A percentile compares a stretch with the other conserved stretches of the same genome.
Evolutionary conservation across 768 basidiomycete species (phyloP).

Genomic region (Panaeolus cyanescens): DNA sequence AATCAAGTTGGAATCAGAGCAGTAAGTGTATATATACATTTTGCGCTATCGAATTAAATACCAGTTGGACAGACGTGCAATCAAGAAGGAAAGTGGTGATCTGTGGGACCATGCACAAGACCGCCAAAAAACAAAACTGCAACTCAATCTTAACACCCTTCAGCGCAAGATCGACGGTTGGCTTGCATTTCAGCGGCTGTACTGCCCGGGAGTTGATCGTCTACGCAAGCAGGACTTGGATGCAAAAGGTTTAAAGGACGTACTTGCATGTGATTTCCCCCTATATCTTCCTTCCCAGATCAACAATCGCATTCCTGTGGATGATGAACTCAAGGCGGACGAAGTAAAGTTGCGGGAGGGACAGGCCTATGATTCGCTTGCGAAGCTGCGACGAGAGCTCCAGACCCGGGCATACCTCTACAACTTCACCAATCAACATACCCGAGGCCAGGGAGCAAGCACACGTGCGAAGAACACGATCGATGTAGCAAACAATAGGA

Average conservation of each 20-base stretch:
- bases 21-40: conserved; percentile 13
- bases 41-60: background rate
- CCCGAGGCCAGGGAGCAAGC: background rate
- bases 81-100: background rate
- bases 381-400: conserved; percentile 18
- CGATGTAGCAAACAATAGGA: background rate
- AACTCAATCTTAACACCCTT: conserved; percentile 14
- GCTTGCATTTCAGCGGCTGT: conserved; percentile 9
- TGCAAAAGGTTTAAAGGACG: background rate
- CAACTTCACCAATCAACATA: conserved; percentile 15
- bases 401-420: conserved; percentile 21
- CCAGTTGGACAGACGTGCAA: conserved; percentile 6
- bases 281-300: conserved; percentile 27
- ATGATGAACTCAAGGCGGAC: conserved; percentile 6
- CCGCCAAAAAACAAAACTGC: conserved; percentile 10
- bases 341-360: conserved; percentile 23
- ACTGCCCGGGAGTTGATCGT: conserved; percentile 9
- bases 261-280: conserved; percentile 8
- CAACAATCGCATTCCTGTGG: background rate
- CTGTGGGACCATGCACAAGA: conserved; percentile 16
- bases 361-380: conserved; percentile 26
- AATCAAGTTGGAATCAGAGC: conserved; percentile 19
- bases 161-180: conserved; percentile 18
- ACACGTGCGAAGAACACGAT: background rate
- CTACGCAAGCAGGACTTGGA: background rate